Conservation (phyloP, 2,329 filamentous ascomycete species). For the Colletotrichum echinochloae region DNA sequence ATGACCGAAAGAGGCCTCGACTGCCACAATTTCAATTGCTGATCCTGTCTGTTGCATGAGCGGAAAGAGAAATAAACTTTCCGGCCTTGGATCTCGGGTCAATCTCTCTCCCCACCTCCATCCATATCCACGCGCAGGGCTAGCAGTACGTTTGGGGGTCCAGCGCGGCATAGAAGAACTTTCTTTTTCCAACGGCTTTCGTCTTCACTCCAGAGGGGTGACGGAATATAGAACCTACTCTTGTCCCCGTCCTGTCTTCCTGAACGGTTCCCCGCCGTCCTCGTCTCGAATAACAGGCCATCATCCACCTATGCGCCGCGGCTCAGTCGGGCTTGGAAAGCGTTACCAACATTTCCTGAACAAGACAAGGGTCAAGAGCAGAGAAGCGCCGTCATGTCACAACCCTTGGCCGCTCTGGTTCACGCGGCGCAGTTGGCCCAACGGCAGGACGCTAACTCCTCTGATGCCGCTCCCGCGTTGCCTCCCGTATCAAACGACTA, state of each 20-base stretch:
- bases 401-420: slow-evolving; percentile 29
- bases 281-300: not conserved
- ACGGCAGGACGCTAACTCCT: not conserved
- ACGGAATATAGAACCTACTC: slow-evolving; percentile 19
- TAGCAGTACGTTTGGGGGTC: not conserved
- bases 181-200: not conserved
- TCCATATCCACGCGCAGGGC: not conserved
- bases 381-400: slow-evolving; percentile 17
- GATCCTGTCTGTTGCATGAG: slow-evolving; percentile 15
- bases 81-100: slow-evolving; percentile 1
- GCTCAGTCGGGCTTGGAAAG: slow-evolving; percentile 20
- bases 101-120: not conserved
- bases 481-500: slow-evolving; percentile 33
- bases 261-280: slow-evolving; percentile 13
- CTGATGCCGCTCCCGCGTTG: not conserved
- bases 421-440: slow-evolving; percentile 29
- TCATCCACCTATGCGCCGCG: not conserved
- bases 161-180: slow-evolving; percentile 1
- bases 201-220: not conserved
- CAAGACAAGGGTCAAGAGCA: not conserved
- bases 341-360: not conserved
- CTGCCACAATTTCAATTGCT: slow-evolving; percentile 12
- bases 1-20: slow-evolving; percentile 14
- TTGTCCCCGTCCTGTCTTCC: slow-evolving; percentile 4
- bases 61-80: not conserved